Conservation (phyloP, 768 basidiomycete genomes). For the Imleria badia region DNA sequence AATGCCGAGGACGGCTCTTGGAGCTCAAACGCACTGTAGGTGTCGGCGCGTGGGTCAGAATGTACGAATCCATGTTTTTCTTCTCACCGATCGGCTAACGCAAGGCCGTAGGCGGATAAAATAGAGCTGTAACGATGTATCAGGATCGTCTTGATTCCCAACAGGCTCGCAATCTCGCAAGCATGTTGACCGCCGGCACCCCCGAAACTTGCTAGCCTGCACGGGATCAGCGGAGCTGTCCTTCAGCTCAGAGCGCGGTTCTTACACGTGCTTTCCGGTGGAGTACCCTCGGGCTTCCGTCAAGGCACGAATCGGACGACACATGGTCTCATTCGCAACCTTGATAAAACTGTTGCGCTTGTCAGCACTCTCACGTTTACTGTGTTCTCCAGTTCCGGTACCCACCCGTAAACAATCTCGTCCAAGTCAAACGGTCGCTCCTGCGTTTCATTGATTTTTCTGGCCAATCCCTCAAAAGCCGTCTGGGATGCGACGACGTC, state of each 20-base stretch:
- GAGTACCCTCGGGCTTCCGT: slow-evolving; percentile 90
- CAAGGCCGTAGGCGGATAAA: slow-evolving; percentile 92
- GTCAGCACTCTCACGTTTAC: background rate
- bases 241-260: background rate
- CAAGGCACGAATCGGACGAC: slow-evolving; percentile 84
- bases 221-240: background rate
- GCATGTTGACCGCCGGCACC: slow-evolving; percentile 93
- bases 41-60: background rate
- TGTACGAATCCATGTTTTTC: background rate
- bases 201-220: slow-evolving; percentile 81
- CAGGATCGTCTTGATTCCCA: slow-evolving; percentile 86
- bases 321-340: slow-evolving; percentile 97
- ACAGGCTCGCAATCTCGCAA: slow-evolving; percentile 82
- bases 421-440: slow-evolving; percentile 65
- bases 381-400: background rate
- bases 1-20: slow-evolving; percentile 89
- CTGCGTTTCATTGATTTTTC: slow-evolving; percentile 67
- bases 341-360: slow-evolving; percentile 73
- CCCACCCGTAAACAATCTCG: slow-evolving; percentile 87
- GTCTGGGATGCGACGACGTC: slow-evolving; percentile 68
- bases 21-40: slow-evolving; percentile 71
- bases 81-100: slow-evolving; percentile 71
- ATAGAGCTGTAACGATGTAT: slow-evolving; percentile 93
- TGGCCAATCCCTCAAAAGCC: slow-evolving; percentile 67
- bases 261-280: slow-evolving; percentile 68